Evolutionary conservation across 225 moss, liverwort and hornwort genomes (phyloP).

Genomic region (Antitrichia curtipendula): DNA sequence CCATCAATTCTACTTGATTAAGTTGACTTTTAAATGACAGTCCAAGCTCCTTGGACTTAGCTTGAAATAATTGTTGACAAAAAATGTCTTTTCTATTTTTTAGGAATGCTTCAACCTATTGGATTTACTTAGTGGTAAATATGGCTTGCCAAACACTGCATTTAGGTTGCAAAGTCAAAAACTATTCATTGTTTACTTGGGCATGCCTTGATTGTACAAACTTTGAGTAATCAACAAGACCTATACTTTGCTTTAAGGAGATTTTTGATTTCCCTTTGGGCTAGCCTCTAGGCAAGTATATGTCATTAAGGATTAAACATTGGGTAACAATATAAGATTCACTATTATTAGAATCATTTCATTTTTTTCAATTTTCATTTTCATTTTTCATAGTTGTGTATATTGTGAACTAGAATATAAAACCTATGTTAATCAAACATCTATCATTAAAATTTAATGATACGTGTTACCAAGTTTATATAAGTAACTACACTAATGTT

Average conservation of each 20-base stretch:
- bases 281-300: accelerated
- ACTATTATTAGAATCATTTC: neutral
- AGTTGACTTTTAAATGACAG: accelerated
- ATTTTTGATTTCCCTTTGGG: accelerated
- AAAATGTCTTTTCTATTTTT: neutral
- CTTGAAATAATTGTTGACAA: neutral
- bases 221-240: neutral
- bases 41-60: accelerated
- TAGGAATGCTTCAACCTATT: neutral
- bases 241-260: neutral
- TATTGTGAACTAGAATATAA: accelerated
- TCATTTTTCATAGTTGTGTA: neutral
- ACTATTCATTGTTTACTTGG: neutral
- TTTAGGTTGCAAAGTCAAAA: no score
- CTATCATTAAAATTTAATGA: neutral
- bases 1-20: accelerated
- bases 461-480: neutral
- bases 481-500: neutral
- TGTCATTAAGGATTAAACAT: neutral
- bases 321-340: neutral
- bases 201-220: accelerated
- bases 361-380: no score
- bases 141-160: neutral
- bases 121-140: neutral
- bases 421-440: accelerated